These are phyloP conservation scores for Arxiozyma slooffiae DNA, from an alignment of 1,139 yeast species.

Conservation along the genomic window DNA sequence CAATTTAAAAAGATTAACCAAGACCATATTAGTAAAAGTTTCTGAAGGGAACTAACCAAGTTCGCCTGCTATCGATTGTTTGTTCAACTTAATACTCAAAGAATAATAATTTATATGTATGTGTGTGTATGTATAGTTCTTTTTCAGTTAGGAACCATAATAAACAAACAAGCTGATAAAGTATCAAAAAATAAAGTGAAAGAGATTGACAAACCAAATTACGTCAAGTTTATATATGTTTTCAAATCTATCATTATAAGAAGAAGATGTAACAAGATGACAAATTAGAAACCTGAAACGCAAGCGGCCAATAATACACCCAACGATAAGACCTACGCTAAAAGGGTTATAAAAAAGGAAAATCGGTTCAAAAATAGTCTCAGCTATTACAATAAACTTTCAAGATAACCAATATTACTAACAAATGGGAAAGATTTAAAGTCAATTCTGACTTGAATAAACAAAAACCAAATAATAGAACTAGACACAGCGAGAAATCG, in stretches of 20 bases:
- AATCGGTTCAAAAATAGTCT: neutral
- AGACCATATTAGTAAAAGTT: neutral
- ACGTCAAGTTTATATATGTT: constrained; percentile 60
- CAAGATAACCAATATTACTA: neutral
- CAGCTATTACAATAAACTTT: neutral
- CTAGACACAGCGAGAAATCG: constrained; percentile 5
- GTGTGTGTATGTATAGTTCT: neutral
- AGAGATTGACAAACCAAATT: constrained; percentile 39
- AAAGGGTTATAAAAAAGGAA: neutral
- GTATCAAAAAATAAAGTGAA: constrained; percentile 3
- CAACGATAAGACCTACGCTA: neutral
- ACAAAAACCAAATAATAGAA: neutral
- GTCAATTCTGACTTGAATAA: too few relatives aligned
- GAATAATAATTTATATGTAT: too few relatives aligned
- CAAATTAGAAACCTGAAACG: neutral
- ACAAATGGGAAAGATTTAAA: neutral
- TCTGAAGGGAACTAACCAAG: too few relatives aligned
- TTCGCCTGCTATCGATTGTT: too few relatives aligned
- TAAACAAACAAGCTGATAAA: neutral
- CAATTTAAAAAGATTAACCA: neutral
- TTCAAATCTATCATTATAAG: constrained; percentile 32
- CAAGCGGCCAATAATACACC: neutral
- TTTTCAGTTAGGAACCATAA: neutral
- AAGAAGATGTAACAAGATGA: too few relatives aligned
- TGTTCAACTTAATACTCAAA: neutral